Base-by-base conservation (phyloP, 306 rosid species). In the Rubus parviflorus region DNA sequence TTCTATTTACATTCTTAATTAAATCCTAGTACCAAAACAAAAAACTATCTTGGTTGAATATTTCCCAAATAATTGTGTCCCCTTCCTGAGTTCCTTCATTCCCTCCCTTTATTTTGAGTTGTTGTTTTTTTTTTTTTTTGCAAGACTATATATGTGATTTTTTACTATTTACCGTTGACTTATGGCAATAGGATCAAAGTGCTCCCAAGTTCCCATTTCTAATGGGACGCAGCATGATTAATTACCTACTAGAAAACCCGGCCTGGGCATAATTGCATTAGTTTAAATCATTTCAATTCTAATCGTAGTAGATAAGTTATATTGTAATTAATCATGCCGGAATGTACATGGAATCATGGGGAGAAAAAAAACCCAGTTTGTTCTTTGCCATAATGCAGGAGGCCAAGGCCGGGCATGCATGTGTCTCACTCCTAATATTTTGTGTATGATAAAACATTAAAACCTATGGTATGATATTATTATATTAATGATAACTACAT, bases 191-290 rank as follows among this genome's bases (percentile, higher is more conserved):
- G 16, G 60, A 49, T 48, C 22, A 30, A 71, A 37, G 12, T 51
- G 61, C 62, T 35, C 62, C 62, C 62, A 70, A 58, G 15, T 58
- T n/a, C 75, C 12, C 17, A 35, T 51, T 71, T 51, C 48, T 37
- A 71, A 52, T 71, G 63, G 75, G 75, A 71, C 10, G 48, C 75
- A 19, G 9, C 9, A 71, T 71, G 62, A 56, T 56, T 20, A n/a
- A 51, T 23, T 69, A 69, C 47, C 9, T 19, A 48, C 35, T 71
- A 48, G 74, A 47, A 70, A 70, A 25, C 73, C 2, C 35, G 35
- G 46, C 62, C 40, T 60, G 35, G 23, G 4, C 17, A 23, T 10
- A 61, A 57, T 41, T 43, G 67, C 42, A 42, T 45, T 57, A 15
- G 46, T 37, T 37, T 63, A 63, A 63, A 38, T 37, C 43, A 37